Percentiles rank a stretch among this genome's conserved stretches.
These are phyloP conservation scores for Coemansia nantahalensis DNA, from an alignment of 192 early-diverging fungal species.

Conservation along the genomic window DNA sequence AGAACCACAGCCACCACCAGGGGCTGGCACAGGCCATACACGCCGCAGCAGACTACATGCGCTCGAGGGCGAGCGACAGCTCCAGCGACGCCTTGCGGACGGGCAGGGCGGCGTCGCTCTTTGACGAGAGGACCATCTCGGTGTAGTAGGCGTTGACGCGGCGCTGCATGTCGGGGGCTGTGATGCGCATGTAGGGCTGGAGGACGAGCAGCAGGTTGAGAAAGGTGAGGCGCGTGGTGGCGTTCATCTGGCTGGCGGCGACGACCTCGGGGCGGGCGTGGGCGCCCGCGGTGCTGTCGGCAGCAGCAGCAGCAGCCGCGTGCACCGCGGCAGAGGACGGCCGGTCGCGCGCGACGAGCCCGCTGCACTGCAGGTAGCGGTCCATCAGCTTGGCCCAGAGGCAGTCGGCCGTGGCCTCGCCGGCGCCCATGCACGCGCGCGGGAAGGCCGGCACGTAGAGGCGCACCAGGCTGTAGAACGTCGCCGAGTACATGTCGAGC, in stretches of 20 bases:
- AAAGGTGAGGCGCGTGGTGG: constrained; percentile 51
- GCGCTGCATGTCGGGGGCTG: constrained; percentile 26
- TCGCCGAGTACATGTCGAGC: constrained; percentile 46
- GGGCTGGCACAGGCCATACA: no score
- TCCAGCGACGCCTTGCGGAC: constrained; percentile 51
- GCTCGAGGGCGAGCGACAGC: constrained; percentile 40
- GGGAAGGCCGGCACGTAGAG: constrained; percentile 40
- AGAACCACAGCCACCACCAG: no score
- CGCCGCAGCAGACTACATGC: no score
- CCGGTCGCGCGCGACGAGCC: constrained; percentile 23
- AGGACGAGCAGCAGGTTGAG: constrained; percentile 45
- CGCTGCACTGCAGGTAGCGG: constrained; percentile 52
- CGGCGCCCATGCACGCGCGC: constrained; percentile 46
- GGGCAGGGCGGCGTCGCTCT: constrained; percentile 44
- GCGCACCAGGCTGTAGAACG: constrained; percentile 46
- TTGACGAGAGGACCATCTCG: constrained; percentile 45
- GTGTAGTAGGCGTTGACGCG: constrained; percentile 38
- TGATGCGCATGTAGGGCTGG: constrained; percentile 31
- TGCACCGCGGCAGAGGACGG: no score
- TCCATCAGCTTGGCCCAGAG: constrained; percentile 53
- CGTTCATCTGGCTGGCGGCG: constrained; percentile 47
- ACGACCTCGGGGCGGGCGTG: constrained; percentile 41
- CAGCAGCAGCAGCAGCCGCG: constrained; percentile 5
- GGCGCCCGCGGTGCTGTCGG: constrained; percentile 4
- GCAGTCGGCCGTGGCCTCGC: constrained; percentile 31